These are phyloP conservation scores for Penicillium cataractarum DNA, from an alignment of 495 filamentous ascomycete genomes.

Conservation along the genomic window DNA sequence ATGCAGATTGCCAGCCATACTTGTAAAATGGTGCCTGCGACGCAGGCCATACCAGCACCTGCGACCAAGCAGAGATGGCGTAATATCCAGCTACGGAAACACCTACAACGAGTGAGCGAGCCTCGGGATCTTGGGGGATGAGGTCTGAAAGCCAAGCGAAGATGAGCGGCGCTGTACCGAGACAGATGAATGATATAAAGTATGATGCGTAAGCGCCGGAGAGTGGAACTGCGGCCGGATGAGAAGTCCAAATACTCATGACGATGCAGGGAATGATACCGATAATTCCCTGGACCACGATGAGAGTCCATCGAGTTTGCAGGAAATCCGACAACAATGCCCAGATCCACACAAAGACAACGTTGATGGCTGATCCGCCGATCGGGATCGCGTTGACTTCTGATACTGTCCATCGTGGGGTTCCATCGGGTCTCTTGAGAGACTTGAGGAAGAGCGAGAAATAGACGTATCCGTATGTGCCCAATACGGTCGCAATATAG, in stretches of 20 bases:
- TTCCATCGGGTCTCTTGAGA: slow-evolving; percentile 33
- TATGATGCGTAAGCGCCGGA: slow-evolving; percentile 36
- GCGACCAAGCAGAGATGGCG: slow-evolving; percentile 38
- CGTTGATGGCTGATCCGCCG: slow-evolving; percentile 38
- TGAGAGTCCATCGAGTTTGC: slow-evolving; percentile 32
- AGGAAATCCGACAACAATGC: slow-evolving; percentile 35
- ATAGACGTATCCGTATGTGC: slow-evolving; percentile 38
- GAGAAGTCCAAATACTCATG: slow-evolving; percentile 37
- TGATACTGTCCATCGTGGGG: slow-evolving; percentile 26
- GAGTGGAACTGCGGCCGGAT: slow-evolving; percentile 25
- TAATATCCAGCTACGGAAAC: slow-evolving; percentile 38
- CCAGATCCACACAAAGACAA: slow-evolving; percentile 41
- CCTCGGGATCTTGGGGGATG: slow-evolving; percentile 38
- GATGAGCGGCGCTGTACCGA: slow-evolving; percentile 39
- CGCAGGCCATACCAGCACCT: slow-evolving; percentile 38
- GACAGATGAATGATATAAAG: slow-evolving; percentile 32
- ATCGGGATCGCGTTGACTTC: slow-evolving; percentile 39
- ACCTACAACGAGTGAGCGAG: slow-evolving; percentile 32
- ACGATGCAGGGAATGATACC: slow-evolving; percentile 38
- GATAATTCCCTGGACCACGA: slow-evolving; percentile 31
- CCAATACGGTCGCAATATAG: slow-evolving; percentile 36
- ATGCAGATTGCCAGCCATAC: slow-evolving; percentile 36
- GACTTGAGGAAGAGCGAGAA: slow-evolving; percentile 37
- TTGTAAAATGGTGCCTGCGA: slow-evolving; percentile 36
- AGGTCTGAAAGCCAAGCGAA: slow-evolving; percentile 39